Evolutionary conservation across 768 basidiomycete species (phyloP).

Genomic region (Daedaleopsis sinensis): DNA sequence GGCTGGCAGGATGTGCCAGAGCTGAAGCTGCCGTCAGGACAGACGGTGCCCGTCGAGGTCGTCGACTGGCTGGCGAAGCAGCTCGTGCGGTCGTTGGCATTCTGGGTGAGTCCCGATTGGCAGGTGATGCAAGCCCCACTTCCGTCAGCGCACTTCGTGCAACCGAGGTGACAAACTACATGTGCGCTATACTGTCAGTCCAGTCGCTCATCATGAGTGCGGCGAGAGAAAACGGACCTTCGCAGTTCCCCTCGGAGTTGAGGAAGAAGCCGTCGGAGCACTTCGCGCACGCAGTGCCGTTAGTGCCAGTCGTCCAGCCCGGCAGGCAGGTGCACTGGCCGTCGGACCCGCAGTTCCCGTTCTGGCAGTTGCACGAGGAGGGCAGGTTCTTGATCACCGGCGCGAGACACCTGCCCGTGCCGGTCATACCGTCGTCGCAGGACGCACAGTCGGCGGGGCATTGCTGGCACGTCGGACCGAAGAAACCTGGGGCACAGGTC

Average conservation of each 20-base stretch:
- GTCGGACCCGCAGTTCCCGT: slow-evolving; percentile 70
- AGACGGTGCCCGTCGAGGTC: slow-evolving; percentile 54
- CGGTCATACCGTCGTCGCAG: slow-evolving; percentile 82
- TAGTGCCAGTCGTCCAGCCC: slow-evolving; percentile 71
- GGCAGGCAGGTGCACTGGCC: slow-evolving; percentile 77
- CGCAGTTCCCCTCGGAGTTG: slow-evolving; percentile 68
- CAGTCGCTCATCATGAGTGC: not conserved
- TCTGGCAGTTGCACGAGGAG: slow-evolving; percentile 78
- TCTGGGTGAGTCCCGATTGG: slow-evolving; percentile 67
- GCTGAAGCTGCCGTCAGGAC: slow-evolving; percentile 69
- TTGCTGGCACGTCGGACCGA: slow-evolving; percentile 69
- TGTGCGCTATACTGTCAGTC: not conserved
- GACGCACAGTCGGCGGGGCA: slow-evolving; percentile 70
- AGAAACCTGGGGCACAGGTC: slow-evolving; percentile 72
- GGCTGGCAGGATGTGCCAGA: slow-evolving; percentile 53
- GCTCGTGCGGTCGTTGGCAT: slow-evolving; percentile 64
- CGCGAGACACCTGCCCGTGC: slow-evolving; percentile 71
- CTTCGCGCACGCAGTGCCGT: slow-evolving; percentile 77
- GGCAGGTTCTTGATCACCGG: slow-evolving; percentile 53
- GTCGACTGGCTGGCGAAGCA: slow-evolving; percentile 59
- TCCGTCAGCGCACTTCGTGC: slow-evolving; percentile 65
- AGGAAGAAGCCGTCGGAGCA: slow-evolving; percentile 81
- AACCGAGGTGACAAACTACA: slow-evolving; percentile 74
- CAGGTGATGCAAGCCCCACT: slow-evolving; percentile 77
- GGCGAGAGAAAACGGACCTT: slow-evolving; percentile 45